Evolutionary conservation across 179 eudicot species (phyloP).

Genomic region (Pouteria campechiana): DNA sequence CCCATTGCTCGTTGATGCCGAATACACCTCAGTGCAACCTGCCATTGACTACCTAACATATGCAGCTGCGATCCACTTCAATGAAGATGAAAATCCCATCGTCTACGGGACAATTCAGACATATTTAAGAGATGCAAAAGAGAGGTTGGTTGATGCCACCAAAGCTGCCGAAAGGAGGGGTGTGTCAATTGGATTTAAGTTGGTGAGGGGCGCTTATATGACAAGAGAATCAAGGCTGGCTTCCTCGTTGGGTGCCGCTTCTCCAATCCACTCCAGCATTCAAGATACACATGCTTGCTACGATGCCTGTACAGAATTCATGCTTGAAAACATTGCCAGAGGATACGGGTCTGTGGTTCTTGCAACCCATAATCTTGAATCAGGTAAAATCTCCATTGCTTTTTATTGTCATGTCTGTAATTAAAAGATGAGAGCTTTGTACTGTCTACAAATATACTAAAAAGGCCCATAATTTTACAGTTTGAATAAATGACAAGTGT

Average conservation of each 20-base stretch:
- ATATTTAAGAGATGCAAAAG: conserved; percentile 72
- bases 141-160: conserved; percentile 34
- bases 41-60: conserved; percentile 77
- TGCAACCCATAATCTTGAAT: conserved; percentile 82
- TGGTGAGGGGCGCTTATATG: conserved; percentile 96
- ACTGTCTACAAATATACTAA: too few relatives aligned
- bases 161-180: conserved; percentile 59
- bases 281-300: conserved; percentile 63
- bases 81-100: conserved; percentile 32
- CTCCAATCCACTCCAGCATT: conserved; percentile 64
- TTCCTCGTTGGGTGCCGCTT: conserved; percentile 45
- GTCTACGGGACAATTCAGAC: conserved; percentile 70
- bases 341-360: conserved; percentile 63
- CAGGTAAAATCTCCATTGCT: conserved; percentile 34
- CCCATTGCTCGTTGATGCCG: conserved; percentile 22
- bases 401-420: background rate
- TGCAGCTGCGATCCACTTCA: conserved; percentile 33
- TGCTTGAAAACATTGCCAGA: conserved; percentile 55
- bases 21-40: conserved; percentile 35
- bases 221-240: conserved; percentile 59
- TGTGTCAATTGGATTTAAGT: conserved; percentile 65
- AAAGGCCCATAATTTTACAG: too few relatives aligned
- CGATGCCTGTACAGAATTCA: conserved; percentile 61
- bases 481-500: too few relatives aligned
- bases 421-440: too few relatives aligned